Evolutionary conservation across 495 filamentous ascomycete species (phyloP), one percentile per base, ranked within the genome.

Genomic region (Bacidia gigantensis): DNA sequence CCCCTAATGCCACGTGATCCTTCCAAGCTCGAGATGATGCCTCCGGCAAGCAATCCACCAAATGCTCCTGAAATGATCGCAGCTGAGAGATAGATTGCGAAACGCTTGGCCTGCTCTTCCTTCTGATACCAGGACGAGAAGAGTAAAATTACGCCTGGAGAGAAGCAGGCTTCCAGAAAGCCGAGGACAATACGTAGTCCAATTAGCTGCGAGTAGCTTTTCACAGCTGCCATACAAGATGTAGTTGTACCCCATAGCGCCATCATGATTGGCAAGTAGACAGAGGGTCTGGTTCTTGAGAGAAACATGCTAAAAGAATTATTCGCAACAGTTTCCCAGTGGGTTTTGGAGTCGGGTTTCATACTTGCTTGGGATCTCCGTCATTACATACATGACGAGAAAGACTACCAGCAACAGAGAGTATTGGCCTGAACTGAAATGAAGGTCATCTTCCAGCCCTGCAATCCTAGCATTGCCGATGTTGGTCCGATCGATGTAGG

Each of bases 101-200:
- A 73, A 12, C 75, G 59, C 42, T 69, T 71, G 7, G 70, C 73
- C 44, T 73, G 69, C 57, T 78, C 72, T 14, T 66, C 69, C 26
- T 63, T 62, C 53, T 71, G 70, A 57, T 76, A 77, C 73, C 73
- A 78, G 1, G 64, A 71, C 10, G 71, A 72, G 14, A 77, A 63
- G 23, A 74, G 58, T 21, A 72, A 68, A 20, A 75, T 52, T 7
- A 75, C 64, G 39, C 67, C 72, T 3, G 67, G 71, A 7, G 65
- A 63, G 48, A 72, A 73, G 0, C 69, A 67, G 11, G 69, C 66
- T 54, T 72, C 69, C 12, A 71, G 60, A 17, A 67, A 61, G 20
- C 70, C 70, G 25, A 73, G 55, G n/a, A 66, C 22, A 18, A 64
- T 60, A 11, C 65, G 54, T 11, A 72, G 65, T 17, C 63, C 67